Base-by-base conservation (phyloP, 148 eudicot species). In the Vaccinium myrtillus region DNA sequence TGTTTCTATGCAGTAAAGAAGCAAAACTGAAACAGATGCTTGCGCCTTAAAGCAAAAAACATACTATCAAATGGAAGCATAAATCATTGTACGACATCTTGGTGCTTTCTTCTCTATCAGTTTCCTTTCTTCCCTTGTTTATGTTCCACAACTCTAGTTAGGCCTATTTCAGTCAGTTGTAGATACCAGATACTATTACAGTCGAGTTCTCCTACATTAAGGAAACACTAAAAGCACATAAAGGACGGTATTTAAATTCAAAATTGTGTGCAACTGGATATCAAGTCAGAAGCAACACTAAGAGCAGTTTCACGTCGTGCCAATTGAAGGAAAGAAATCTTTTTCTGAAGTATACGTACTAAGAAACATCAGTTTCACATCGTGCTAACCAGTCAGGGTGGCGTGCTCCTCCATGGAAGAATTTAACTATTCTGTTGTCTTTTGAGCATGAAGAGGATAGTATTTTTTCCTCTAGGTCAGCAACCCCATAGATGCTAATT, bases 31-130 rank as follows among this genome's bases (percentile, higher is more conserved):
- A 73, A 73, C 21, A 36, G 50, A 32, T 16, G 16, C 77, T 36
- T 73, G n/a, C 11, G 18, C 74, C 74, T 27, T 69, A 70, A 70
- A 70, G 75, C 43, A 70, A 70, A 70, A 27, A 70, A 70, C 27
- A 10, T 25, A 43, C 46, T 43, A 30, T 39, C 77, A 14, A 6
- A 63, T 63, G 70, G 70, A 63, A 63, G 2, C 75, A 13, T 12
- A 25, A 25, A 70, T 30, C 43, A 30, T 70, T 1, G 3, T 73
- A 73, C 19, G n/a, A 73, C 21, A 39, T 73, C 21, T 73, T 73
- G 70, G n/a, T 63, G 30, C 30, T 32, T 36, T 15, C 10, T 36
- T 73, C 16, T 15, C 46, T 73, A 30, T 73, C 19, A 14, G 8
- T 73, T 73, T 1, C 46, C 9, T 73, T 36, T 32, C 8, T 16